Percentiles rank a stretch among this genome's conserved stretches.
These are phyloP conservation scores for Trichocladium uniseriatum DNA, from an alignment of 495 filamentous ascomycete genomes.

Conservation along the genomic window DNA sequence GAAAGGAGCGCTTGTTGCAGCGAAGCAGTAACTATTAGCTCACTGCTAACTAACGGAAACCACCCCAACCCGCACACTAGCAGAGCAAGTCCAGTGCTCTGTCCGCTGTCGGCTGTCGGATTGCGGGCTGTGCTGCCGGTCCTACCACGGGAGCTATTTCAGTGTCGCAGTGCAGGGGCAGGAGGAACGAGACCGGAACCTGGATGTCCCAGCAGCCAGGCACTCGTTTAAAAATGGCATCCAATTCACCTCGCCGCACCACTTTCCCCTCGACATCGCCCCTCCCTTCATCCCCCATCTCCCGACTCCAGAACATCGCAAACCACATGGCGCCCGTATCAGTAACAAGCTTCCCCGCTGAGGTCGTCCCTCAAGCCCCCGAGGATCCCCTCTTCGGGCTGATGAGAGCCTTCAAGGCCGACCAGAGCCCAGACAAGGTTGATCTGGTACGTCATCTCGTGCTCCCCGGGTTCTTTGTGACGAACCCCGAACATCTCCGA, in stretches of 20 bases:
- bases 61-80: no score
- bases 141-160: constrained; percentile 2
- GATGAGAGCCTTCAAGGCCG: constrained; percentile 78
- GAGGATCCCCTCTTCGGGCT: constrained; percentile 94
- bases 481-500: background rate
- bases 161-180: constrained; percentile 12
- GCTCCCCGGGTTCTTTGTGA: background rate
- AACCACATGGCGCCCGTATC: constrained; percentile 31
- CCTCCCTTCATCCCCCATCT: constrained; percentile 20
- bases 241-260: constrained; percentile 16
- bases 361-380: constrained; percentile 78
- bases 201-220: background rate
- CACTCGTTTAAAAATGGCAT: constrained; percentile 22
- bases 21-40: background rate
- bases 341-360: constrained; percentile 64
- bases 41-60: background rate
- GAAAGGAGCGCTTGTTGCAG: constrained; percentile 8
- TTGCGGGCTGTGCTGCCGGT: constrained; percentile 11
- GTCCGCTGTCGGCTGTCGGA: constrained; percentile 15
- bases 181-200: constrained; percentile 10
- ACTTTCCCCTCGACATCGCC: constrained; percentile 14
- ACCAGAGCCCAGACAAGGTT: constrained; percentile 78
- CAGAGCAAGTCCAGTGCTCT: no score
- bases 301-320: constrained; percentile 39
- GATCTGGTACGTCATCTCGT: constrained; percentile 50